Base-by-base conservation (phyloP, 345 rosid genomes). In the Alliaria petiolata region DNA sequence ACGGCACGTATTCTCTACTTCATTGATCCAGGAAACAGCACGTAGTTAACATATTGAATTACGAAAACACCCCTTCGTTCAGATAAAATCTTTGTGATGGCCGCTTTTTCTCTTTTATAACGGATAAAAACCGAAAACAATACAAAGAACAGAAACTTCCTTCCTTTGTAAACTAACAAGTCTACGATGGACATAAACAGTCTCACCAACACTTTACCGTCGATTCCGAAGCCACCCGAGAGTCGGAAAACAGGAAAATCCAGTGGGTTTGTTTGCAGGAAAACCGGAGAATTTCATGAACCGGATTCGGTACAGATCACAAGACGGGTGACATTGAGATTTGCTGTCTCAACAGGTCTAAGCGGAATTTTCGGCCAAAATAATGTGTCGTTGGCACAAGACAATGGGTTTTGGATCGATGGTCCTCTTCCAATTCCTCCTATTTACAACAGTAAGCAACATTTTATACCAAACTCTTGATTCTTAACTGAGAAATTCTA, bases 321-420 rank as follows among this genome's bases (percentile, higher is more conserved):
- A 50, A 86, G 92, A 78, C 81, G 95, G 57, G 72, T 78, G 33
- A 77, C 89, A 39, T n/a, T 93, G 51, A 71, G 87, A 73, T 84
- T 85, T 68, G 79, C 86, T 71, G 71, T 70, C 35, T 89, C 95
- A 0, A 30, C 86, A 40, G 76, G 87, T 34, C 77, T 87, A 2
- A 19, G 71, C 33, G 88, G 79, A 38, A 44, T 49, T 51, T 61
- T 69, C 4, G 72, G 76, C 10, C 3, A 16, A 25, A 70, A 62
- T 9, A 80, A 75, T 22, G 59, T 62, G 33, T 81, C 95, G 31
- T 74, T 79, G 7, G 97, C 96, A 5, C 81, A 86, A 68, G 89
- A 84, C 39, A 93, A 91, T 51, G 89, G 89, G 4, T 86, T 76
- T 61, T 89, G 92, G 92, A 55, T 75, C 63, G 84, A 79, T 34